Base-by-base conservation (phyloP, 78 protist genomes). In the Acrasis kona region DNA sequence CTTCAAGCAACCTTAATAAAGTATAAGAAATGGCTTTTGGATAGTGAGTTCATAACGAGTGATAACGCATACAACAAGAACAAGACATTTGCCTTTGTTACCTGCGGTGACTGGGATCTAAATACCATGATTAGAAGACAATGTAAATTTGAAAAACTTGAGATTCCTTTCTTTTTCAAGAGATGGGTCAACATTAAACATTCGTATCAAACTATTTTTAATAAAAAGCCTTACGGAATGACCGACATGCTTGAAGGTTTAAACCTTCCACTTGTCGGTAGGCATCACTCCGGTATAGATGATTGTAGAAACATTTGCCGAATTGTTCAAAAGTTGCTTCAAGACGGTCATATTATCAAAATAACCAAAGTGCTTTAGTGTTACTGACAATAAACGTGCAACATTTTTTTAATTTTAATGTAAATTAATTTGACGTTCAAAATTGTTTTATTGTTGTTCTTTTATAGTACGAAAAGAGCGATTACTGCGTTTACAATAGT, bases 101-200 rank as follows among this genome's bases (percentile, higher is more conserved):
- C 87, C 37, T 78, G 82, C 34, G 87, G 87, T 40, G 87, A 73
- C 30, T 83, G 87, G 87, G 85, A 81, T 36, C 12, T 81, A 10
- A 30, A 39, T 2, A 2, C 0, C 5, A 36, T 39, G 38, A 35
- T 84, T 32, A 76, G 75, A 0, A 5, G 4, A 27, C 83, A 84
- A 72, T 72, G 32, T 10, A 50, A 50, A 50, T 50, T 50, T n/a
- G 61, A 50, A 50, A 50, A 50, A 50, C 19, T 50, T n/a, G 19
- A 50, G 19, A 64, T 64, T 28, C 75, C 74, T 32, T 19, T n/a
- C 0, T 74, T 4, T 0, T 67, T n/a, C 19, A 19, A 19, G 19
- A n/a, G 66, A n/a, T 67, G 71, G 71, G 19, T 67, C 19, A 67
- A 67, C 19, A n/a, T 67, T 19, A 67, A 67, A 67, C 69, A n/a